Conservation (phyloP, 441 rosid species). For the Adansonia grandidieri region DNA sequence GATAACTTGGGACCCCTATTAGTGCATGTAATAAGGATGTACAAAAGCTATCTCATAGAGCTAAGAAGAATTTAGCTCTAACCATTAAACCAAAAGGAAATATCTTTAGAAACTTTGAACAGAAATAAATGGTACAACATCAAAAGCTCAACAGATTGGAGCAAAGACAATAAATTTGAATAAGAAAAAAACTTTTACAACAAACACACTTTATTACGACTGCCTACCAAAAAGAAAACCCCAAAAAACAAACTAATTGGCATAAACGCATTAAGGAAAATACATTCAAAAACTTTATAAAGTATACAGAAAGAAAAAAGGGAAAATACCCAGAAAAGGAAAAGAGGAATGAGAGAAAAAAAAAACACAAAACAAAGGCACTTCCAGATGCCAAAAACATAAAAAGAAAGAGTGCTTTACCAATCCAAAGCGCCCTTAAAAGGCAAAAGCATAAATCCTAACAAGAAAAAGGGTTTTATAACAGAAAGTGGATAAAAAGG, state of each 20-base stretch:
- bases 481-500: slow-evolving; percentile 21
- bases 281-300: slow-evolving; percentile 22
- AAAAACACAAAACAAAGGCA: neutral
- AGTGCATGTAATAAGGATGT: slow-evolving; percentile 21
- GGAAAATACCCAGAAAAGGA: slow-evolving; percentile 35
- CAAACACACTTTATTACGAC: slow-evolving; percentile 21
- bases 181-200: neutral
- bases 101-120: slow-evolving; percentile 15
- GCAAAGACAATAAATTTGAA: neutral
- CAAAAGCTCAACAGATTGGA: slow-evolving; percentile 33
- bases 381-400: slow-evolving; percentile 34
- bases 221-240: slow-evolving; percentile 23
- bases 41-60: neutral
- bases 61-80: neutral
- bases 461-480: slow-evolving; percentile 20
- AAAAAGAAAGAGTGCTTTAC: slow-evolving; percentile 40
- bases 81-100: slow-evolving; percentile 11
- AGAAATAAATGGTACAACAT: slow-evolving; percentile 13
- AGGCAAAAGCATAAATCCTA: slow-evolving; percentile 28
- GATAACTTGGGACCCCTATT: slow-evolving; percentile 17
- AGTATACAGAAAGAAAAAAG: neutral
- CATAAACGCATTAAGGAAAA: slow-evolving; percentile 39
- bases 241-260: slow-evolving; percentile 29
- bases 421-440: slow-evolving; percentile 26
- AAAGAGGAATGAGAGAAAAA: slow-evolving; percentile 16